Evolutionary conservation across 2,329 filamentous ascomycete species (phyloP).

Genomic region (Beauveria brongniartii): DNA sequence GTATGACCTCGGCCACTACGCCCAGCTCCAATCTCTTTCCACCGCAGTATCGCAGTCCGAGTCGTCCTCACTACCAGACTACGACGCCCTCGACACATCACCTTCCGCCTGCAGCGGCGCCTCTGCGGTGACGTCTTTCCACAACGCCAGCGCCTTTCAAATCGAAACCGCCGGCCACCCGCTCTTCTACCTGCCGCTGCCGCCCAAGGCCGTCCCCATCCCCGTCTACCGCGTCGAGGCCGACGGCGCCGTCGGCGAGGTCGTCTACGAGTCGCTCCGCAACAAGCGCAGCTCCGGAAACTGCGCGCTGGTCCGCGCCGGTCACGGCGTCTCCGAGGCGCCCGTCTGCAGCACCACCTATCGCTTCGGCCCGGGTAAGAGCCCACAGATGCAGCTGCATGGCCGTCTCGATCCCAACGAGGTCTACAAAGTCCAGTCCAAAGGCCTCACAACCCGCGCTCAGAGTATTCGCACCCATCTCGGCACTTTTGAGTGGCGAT

Average conservation of each 20-base stretch:
- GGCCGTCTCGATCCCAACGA: constrained; percentile 14
- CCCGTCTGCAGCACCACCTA: constrained; percentile 46
- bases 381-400: constrained; percentile 35
- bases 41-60: constrained; percentile 19
- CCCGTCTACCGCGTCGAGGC: constrained; percentile 33
- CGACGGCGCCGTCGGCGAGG: constrained; percentile 26
- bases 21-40: constrained; percentile 20
- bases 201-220: constrained; percentile 31
- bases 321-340: constrained; percentile 21
- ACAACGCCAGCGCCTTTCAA: constrained; percentile 37
- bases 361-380: constrained; percentile 45
- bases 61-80: constrained; percentile 16
- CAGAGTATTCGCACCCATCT: constrained; percentile 37
- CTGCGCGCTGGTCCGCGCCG: constrained; percentile 38
- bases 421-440: constrained; percentile 20
- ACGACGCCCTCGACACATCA: constrained; percentile 7
- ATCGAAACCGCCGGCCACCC: constrained; percentile 39
- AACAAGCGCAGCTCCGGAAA: constrained; percentile 37
- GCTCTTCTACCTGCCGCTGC: constrained; percentile 33
- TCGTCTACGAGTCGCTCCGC: constrained; percentile 45
- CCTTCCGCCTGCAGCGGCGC: not conserved
- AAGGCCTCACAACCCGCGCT: constrained; percentile 38
- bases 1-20: constrained; percentile 17
- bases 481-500: constrained; percentile 49
- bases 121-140: constrained; percentile 24